phyloP scores from a whole-genome alignment of 306 rosid species.

The Phaseolus lunatus region DNA sequence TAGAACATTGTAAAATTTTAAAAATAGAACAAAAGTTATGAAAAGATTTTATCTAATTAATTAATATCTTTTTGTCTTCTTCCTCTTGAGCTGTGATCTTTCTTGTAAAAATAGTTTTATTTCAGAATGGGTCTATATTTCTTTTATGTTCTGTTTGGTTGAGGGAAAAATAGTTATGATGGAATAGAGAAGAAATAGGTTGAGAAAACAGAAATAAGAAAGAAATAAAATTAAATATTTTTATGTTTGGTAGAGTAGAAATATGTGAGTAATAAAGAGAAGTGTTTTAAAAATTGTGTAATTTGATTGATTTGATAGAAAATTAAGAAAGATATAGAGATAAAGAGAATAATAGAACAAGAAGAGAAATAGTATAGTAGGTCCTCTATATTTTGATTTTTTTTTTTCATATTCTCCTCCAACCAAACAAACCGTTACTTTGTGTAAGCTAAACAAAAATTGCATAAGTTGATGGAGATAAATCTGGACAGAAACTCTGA shows the following conservation, averaged over 20 bases:
- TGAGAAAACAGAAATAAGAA: too few relatives aligned
- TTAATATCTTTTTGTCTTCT: not conserved
- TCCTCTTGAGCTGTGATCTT: not conserved
- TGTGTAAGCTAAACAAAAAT: not conserved
- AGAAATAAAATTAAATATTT: too few relatives aligned
- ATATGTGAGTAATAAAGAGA: too few relatives aligned
- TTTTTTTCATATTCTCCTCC: not conserved
- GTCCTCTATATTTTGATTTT: not conserved
- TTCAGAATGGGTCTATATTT: not conserved
- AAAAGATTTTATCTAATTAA: not conserved
- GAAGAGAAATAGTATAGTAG: too few relatives aligned
- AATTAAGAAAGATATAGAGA: too few relatives aligned
- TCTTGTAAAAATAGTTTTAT: slow-evolving; percentile 5
- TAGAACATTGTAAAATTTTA: not conserved
- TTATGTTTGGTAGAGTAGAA: too few relatives aligned
- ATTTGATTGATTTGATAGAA: too few relatives aligned
- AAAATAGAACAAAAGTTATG: not conserved
- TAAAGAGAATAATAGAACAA: too few relatives aligned
- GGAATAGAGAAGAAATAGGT: too few relatives aligned
- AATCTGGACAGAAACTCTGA: slow-evolving; percentile 10
- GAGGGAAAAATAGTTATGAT: too few relatives aligned
- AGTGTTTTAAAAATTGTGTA: too few relatives aligned
- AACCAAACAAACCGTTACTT: not conserved
- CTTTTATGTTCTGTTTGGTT: too few relatives aligned
- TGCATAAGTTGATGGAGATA: slow-evolving; percentile 18